Base-by-base conservation (phyloP, 805 yeast species). In the Zygosaccharomyces bisporus region DNA sequence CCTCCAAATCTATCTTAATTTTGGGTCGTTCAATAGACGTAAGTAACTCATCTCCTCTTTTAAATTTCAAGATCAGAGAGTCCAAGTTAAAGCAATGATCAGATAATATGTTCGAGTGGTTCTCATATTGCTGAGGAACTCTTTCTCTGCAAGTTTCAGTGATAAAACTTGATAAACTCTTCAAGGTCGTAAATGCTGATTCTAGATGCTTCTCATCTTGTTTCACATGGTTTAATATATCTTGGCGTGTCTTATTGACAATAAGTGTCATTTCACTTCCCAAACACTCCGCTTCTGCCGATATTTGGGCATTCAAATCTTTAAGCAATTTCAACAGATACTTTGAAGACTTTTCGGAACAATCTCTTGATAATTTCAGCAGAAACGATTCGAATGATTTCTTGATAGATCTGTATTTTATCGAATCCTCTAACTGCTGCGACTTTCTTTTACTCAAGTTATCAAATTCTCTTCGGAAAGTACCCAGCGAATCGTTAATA, bases 71-170 rank as follows among this genome's bases (percentile, higher is more conserved):
- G 3, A 41, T 29, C 7, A 52, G 35, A 4, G 41, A 20, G 2
- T 35, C 23, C 6, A 52, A 18, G 2, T 32, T 20, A 4, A 27
- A n/a, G 13, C 17, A 41, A 21, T 46, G 49, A 12, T 36, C 41
- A 3, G n/a, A 12, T 4, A 56, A 27, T 10, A 45, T 30, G 16
- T 46, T 46, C 10, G 34, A 36, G 32, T 57, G 62, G 2, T 53
- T 43, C 9, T 43, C 39, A 4, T 50, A 31, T 3, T 52, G 41
- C 41, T 58, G 58, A 3, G 31, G 36, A 2, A 48, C 20, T 21
- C 51, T 53, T 10, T 44, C 37, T 19, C 46, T 50, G 29, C 41
- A 49, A 7, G 36, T 32, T 4, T 45, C 17, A 12, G 34, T 17
- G 4, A 41, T 41, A 16, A 13, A 38, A 12, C 30, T 18, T 13